phyloP scores from a whole-genome alignment of 2,329 filamentous ascomycete species.

The Aspergillus fumigatiaffinis region DNA sequence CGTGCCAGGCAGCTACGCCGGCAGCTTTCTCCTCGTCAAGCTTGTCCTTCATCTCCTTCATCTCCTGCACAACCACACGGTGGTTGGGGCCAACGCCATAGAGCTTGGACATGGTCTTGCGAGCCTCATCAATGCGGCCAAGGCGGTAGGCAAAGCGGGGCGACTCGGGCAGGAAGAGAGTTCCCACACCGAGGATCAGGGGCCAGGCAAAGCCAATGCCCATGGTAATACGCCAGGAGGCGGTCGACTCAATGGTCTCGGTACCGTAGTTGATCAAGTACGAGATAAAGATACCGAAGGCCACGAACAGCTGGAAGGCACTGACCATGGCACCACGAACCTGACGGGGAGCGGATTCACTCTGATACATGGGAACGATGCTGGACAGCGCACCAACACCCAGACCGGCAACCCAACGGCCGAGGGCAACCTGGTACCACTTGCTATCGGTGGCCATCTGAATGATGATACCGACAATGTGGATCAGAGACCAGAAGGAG shows the following conservation, averaged over 20 bases:
- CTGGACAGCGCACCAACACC: conserved; percentile 42
- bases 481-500: conserved; percentile 36
- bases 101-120: conserved; percentile 49
- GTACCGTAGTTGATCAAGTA: conserved; percentile 47
- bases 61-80: conserved; percentile 49
- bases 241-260: conserved; percentile 36
- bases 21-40: conserved; percentile 49
- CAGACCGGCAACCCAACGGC: conserved; percentile 41
- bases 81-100: conserved; percentile 54
- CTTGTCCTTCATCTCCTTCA: conserved; percentile 54
- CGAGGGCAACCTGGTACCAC: conserved; percentile 42
- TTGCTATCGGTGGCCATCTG: conserved; percentile 37
- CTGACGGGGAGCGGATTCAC: conserved; percentile 42
- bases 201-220: conserved; percentile 57
- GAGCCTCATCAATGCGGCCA: conserved; percentile 49
- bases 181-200: conserved; percentile 50
- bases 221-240: conserved; percentile 49
- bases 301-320: conserved; percentile 47
- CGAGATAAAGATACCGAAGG: conserved; percentile 44
- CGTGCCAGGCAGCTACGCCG: conserved; percentile 29
- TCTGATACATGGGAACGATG: conserved; percentile 47
- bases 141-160: conserved; percentile 58
- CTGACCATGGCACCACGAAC: conserved; percentile 44
- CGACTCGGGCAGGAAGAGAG: conserved; percentile 53
- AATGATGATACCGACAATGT: conserved; percentile 39